Evolutionary conservation across 257 asterid genomes (phyloP).

Genomic region (Echites panduratus): DNA sequence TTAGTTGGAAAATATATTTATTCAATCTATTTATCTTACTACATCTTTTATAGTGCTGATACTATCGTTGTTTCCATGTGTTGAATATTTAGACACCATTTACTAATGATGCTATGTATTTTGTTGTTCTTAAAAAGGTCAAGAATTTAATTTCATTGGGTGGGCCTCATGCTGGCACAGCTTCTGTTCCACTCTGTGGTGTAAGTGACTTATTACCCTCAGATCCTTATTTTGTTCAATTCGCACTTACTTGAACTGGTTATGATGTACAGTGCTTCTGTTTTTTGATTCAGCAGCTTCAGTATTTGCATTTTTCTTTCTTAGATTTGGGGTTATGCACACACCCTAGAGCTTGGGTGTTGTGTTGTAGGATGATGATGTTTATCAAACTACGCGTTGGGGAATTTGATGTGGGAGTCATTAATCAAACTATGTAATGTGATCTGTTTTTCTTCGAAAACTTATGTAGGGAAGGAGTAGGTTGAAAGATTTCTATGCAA

Average conservation of each 20-base stretch:
- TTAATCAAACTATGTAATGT: too few species aligned
- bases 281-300: not conserved
- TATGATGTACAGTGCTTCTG: not conserved
- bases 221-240: not conserved
- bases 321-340: not conserved
- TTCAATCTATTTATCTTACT: not conserved
- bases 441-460: too few species aligned
- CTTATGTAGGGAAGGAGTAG: too few species aligned
- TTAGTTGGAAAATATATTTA: not conserved
- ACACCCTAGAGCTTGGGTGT: too few species aligned
- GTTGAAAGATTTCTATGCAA: too few species aligned
- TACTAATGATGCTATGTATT: not conserved
- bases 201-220: conserved; percentile 42
- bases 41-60: not conserved
- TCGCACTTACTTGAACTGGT: not conserved
- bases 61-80: not conserved
- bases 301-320: conserved; percentile 4
- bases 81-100: not conserved
- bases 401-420: too few species aligned
- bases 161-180: conserved; percentile 99
- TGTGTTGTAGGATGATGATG: not conserved
- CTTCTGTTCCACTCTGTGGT: conserved; percentile 97
- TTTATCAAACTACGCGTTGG: conserved; percentile 2
- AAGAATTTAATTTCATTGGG: conserved; percentile 78
- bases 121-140: conserved; percentile 40